phyloP scores from a whole-genome alignment of 306 rosid species.

The Acmispon strigosus region DNA sequence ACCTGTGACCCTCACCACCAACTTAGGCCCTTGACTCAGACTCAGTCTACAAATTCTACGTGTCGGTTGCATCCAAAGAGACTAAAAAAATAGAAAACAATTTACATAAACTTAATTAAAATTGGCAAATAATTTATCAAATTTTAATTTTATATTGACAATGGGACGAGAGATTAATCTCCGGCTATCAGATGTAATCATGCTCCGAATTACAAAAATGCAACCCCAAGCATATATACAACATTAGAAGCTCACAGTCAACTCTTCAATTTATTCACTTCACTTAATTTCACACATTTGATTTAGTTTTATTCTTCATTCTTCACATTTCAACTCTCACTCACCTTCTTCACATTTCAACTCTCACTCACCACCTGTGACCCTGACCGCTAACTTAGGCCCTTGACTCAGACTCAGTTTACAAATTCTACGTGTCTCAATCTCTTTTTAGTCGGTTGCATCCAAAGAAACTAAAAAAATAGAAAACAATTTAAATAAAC shows the following conservation, averaged over 20 bases:
- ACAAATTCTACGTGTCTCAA: constrained; percentile 1
- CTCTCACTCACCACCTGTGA: background rate
- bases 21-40: constrained; percentile 16
- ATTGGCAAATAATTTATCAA: too few relatives aligned
- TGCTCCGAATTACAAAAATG: too few relatives aligned
- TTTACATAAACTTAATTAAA: too few relatives aligned
- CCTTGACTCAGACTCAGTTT: constrained; percentile 6
- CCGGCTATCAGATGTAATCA: too few relatives aligned
- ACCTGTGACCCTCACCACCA: background rate
- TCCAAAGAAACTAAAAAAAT: background rate
- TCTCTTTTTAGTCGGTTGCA: too few relatives aligned
- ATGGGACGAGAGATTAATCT: too few relatives aligned
- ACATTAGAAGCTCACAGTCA: background rate
- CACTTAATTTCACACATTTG: background rate
- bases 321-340: too few relatives aligned
- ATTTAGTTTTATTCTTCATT: background rate
- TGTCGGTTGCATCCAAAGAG: background rate
- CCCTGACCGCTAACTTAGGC: constrained; percentile 2
- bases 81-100: background rate
- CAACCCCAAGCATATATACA: too few relatives aligned
- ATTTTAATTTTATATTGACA: too few relatives aligned
- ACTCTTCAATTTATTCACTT: constrained; percentile 26
- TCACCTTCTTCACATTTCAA: too few relatives aligned
- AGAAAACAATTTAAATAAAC: background rate
- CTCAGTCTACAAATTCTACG: background rate